These are phyloP conservation scores for Datisca glomerata DNA, from an alignment of 306 rosid genomes.

Conservation along the genomic window DNA sequence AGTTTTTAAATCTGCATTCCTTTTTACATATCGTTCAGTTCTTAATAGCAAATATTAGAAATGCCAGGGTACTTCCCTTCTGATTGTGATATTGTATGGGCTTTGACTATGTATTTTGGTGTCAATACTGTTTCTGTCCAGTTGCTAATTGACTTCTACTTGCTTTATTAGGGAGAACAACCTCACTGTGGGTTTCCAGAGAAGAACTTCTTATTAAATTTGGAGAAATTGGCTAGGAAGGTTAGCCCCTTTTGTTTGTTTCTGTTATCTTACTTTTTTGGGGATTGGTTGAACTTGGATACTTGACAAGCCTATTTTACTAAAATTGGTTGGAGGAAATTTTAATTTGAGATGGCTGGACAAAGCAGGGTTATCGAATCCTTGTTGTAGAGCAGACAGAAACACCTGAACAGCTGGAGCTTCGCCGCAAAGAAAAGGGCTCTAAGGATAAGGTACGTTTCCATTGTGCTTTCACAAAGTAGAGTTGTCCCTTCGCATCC, in stretches of 20 bases:
- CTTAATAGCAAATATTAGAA: too few relatives aligned
- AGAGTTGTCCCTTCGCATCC: too few relatives aligned
- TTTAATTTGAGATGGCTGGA: slow-evolving; percentile 20
- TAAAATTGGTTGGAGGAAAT: slow-evolving; percentile 12
- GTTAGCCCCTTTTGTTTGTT: slow-evolving; percentile 30
- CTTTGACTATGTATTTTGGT: too few relatives aligned
- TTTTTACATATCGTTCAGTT: too few relatives aligned
- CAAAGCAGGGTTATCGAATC: slow-evolving; percentile 75
- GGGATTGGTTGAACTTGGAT: neutral
- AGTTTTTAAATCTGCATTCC: too few relatives aligned
- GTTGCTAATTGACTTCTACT: slow-evolving; percentile 9
- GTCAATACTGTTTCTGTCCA: neutral
- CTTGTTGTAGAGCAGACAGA: slow-evolving; percentile 97
- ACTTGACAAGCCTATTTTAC: slow-evolving; percentile 1
- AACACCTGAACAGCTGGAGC: slow-evolving; percentile 90
- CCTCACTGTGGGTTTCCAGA: slow-evolving; percentile 99
- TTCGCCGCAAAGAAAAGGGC: slow-evolving; percentile 81
- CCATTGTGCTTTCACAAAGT: neutral
- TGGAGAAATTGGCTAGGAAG: slow-evolving; percentile 88
- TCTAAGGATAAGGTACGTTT: slow-evolving; percentile 68
- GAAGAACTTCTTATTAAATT: slow-evolving; percentile 67
- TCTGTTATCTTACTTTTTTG: neutral
- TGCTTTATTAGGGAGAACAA: slow-evolving; percentile 70
- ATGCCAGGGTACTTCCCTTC: too few relatives aligned
- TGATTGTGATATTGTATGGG: too few relatives aligned